phyloP scores from a whole-genome alignment of 2,329 filamentous ascomycete genomes.

The Calycina herbarum region DNA sequence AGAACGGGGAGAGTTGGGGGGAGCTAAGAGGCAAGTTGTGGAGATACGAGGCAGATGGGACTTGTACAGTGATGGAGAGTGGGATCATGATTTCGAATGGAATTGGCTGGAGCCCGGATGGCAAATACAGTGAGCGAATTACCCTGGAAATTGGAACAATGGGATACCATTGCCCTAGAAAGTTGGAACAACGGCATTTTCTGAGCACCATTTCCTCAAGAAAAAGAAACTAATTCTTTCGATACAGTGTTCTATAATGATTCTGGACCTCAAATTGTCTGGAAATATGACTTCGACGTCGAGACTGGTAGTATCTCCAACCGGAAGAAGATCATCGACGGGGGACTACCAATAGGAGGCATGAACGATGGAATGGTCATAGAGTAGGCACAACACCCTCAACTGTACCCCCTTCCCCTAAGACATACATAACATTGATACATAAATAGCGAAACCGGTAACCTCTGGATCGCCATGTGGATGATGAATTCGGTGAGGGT shows the following conservation, averaged over 20 bases:
- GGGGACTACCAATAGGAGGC: slow-evolving; percentile 31
- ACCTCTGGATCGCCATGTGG: slow-evolving; percentile 42
- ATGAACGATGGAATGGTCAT: slow-evolving; percentile 40
- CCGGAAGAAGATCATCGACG: slow-evolving; percentile 30
- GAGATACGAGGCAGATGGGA: slow-evolving; percentile 35
- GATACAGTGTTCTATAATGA: slow-evolving; percentile 40
- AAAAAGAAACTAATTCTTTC: not conserved
- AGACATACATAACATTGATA: slow-evolving; percentile 5
- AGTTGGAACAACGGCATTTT: not conserved
- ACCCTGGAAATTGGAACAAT: too few relatives aligned
- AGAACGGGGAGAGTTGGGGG: not conserved
- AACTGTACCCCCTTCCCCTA: not conserved
- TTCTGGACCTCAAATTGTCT: slow-evolving; percentile 37
- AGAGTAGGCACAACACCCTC: slow-evolving; percentile 34
- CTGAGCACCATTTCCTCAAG: not conserved
- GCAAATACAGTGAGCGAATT: slow-evolving; percentile 36
- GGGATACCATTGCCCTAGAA: too few relatives aligned
- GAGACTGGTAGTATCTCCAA: slow-evolving; percentile 38
- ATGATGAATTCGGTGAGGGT: slow-evolving; percentile 39
- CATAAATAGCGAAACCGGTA: slow-evolving; percentile 36
- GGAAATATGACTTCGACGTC: slow-evolving; percentile 39
- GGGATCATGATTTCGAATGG: slow-evolving; percentile 42
- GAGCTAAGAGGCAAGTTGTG: slow-evolving; percentile 32
- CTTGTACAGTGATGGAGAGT: slow-evolving; percentile 38
- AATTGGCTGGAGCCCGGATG: slow-evolving; percentile 41